Base-by-base conservation (phyloP, 2,329 filamentous ascomycete species). In the Xylariaceae sp. region DNA sequence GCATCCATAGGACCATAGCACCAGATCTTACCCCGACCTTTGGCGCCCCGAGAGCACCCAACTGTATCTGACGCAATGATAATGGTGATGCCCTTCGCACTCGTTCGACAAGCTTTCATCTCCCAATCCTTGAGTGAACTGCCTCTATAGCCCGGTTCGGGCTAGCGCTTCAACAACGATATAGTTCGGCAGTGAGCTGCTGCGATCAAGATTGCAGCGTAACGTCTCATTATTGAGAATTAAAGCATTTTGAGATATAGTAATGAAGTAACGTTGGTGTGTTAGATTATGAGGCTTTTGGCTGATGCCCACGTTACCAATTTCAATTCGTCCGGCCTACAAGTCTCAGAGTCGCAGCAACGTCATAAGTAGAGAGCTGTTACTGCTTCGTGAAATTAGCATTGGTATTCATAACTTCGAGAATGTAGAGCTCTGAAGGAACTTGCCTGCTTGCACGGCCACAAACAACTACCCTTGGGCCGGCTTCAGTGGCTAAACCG, bases 381-480 rank as follows among this genome's bases (percentile, higher is more conserved):
- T 79, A 0, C 77, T 76, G 50, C 75, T 77, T 44, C 41, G 26
- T 20, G 20, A 44, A 20, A 48, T 2, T 20, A 45, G 21, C 9
- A 9, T 4, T 26, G 23, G 9, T 26, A 26, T 9, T 9, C 4
- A 26, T n/a, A n/a, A n/a, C n/a, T n/a, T n/a, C n/a, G n/a, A n/a
- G n/a, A n/a, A n/a, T n/a, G n/a, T n/a, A n/a, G n/a, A n/a, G n/a
- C n/a, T n/a, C n/a, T n/a, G 23, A 4, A 9, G 4, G 9, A 9
- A 26, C 69, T 65, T 65, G 74, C 75, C 75, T 78, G 56, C 79
- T 81, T 20, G 78, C 85, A 2, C 82, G 74, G 1, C 83, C 83
- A 43, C 79, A 82, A 5, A 85, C 72, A 2, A 78, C 72, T n/a
- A 81, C 67, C 62, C 78, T 77, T 61, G 81, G 72, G 7, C 81